Conservation (phyloP, 2,329 filamentous ascomycete species). For the Alternaria gansuensis region DNA sequence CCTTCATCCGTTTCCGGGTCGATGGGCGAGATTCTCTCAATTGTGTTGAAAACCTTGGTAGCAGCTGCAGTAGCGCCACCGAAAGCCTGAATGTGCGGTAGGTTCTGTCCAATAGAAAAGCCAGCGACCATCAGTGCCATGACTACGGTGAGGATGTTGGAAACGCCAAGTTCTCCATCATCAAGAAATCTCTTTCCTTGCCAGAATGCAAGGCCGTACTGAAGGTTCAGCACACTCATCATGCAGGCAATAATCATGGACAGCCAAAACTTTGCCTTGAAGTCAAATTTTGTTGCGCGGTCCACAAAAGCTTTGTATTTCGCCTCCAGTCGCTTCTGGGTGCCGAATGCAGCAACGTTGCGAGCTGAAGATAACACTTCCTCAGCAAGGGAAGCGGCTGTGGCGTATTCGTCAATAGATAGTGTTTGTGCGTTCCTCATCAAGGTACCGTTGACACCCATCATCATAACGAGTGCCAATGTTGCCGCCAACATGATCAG, state of each 20-base stretch:
- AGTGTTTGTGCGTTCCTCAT: slow-evolving; percentile 78
- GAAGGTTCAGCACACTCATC: slow-evolving; percentile 85
- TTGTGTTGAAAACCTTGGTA: slow-evolving; percentile 91
- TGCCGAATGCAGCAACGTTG: slow-evolving; percentile 91
- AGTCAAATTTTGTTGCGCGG: slow-evolving; percentile 78
- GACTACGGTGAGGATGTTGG: slow-evolving; percentile 81
- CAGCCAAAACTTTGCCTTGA: slow-evolving; percentile 75
- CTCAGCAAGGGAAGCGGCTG: slow-evolving; percentile 87
- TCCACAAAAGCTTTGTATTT: slow-evolving; percentile 82
- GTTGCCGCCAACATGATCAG: slow-evolving; percentile 85
- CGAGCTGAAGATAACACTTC: slow-evolving; percentile 94
- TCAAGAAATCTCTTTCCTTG: slow-evolving; percentile 66
- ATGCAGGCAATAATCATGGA: slow-evolving; percentile 83
- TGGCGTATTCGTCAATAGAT: slow-evolving; percentile 79
- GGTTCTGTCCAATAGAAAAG: slow-evolving; percentile 77
- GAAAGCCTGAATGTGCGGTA: slow-evolving; percentile 85
- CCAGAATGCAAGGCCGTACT: slow-evolving; percentile 61
- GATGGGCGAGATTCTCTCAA: slow-evolving; percentile 85
- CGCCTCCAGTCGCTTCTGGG: slow-evolving; percentile 86
- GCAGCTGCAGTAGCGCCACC: slow-evolving; percentile 83
- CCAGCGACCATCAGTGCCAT: slow-evolving; percentile 93
- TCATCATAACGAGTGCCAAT: slow-evolving; percentile 77
- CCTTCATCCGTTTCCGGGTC: slow-evolving; percentile 78
- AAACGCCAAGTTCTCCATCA: slow-evolving; percentile 66
- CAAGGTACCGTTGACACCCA: slow-evolving; percentile 77